Evolutionary conservation across 352 stramenopile genomes (phyloP).

Genomic region (Phytopythium oedochilum): DNA sequence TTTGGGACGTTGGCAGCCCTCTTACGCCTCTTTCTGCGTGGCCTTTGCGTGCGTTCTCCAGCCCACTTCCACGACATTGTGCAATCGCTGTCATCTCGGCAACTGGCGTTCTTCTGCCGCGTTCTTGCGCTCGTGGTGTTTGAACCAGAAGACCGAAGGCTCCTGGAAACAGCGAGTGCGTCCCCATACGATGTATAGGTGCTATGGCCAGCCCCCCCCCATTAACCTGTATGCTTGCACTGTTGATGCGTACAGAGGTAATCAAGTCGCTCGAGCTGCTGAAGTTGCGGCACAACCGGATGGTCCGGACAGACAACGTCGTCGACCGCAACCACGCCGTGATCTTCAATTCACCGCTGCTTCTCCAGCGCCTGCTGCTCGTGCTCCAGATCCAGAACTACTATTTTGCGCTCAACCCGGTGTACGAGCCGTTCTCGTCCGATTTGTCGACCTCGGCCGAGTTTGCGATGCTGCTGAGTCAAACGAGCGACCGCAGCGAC

Average conservation of each 20-base stretch:
- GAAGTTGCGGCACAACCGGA: conserved; percentile 73
- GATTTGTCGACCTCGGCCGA: conserved; percentile 78
- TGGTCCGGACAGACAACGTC: conserved; percentile 77
- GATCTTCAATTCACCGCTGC: conserved; percentile 81
- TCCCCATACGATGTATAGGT: conserved; percentile 7
- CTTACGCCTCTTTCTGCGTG: neutral
- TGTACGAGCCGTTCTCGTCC: conserved; percentile 80
- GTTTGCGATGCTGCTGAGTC: conserved; percentile 75
- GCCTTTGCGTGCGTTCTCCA: conserved; percentile 20
- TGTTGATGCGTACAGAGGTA: conserved; percentile 44
- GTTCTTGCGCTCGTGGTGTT: conserved; percentile 94
- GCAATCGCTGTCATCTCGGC: conserved; percentile 83
- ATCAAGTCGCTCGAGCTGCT: conserved; percentile 94
- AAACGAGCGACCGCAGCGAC: conserved; percentile 66
- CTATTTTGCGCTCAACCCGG: conserved; percentile 76
- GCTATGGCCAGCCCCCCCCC: too few species aligned
- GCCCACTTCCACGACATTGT: conserved; percentile 90
- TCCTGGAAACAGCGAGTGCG: conserved; percentile 88
- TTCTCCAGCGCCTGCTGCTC: conserved; percentile 67
- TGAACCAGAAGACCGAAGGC: conserved; percentile 92
- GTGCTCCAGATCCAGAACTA: conserved; percentile 84
- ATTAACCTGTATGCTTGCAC: conserved; percentile 8
- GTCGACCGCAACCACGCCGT: conserved; percentile 93
- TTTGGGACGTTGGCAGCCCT: neutral
- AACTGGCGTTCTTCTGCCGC: conserved; percentile 95